These are phyloP conservation scores for Penicillium sp. DNA, from an alignment of 2,329 filamentous ascomycete species.

Conservation along the genomic window DNA sequence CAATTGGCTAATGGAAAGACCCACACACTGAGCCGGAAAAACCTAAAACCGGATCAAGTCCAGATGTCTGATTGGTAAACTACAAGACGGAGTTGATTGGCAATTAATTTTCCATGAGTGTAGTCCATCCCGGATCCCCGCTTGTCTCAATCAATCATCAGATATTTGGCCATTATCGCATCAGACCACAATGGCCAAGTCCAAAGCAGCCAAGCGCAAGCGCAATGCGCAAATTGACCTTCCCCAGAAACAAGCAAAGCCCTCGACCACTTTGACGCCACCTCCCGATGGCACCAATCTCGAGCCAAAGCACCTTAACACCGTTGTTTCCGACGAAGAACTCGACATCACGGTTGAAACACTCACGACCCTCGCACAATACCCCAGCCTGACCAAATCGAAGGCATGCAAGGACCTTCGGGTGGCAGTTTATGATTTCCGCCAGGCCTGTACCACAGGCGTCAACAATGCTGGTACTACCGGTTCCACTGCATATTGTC, in stretches of 20 bases:
- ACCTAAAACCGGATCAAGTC: neutral
- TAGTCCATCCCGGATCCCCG: neutral
- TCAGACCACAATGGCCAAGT: conserved; percentile 34
- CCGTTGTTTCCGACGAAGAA: conserved; percentile 58
- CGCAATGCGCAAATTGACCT: conserved; percentile 36
- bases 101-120: neutral
- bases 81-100: neutral
- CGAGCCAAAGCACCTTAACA: conserved; percentile 37
- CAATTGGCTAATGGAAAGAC: neutral
- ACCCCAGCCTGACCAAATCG: conserved; percentile 70
- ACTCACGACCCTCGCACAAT: conserved; percentile 61
- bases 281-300: conserved; percentile 34
- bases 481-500: conserved; percentile 16
- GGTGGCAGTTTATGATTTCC: conserved; percentile 71
- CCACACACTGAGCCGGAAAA: neutral
- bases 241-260: conserved; percentile 36
- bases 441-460: conserved; percentile 71
- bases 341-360: conserved; percentile 72
- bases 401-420: conserved; percentile 71
- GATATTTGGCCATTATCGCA: neutral
- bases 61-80: neutral
- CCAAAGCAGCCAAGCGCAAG: conserved; percentile 41
- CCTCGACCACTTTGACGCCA: conserved; percentile 28
- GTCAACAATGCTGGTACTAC: conserved; percentile 61
- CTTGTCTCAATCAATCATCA: neutral